A percentile compares a stretch with the other conserved stretches of the same genome.
phyloP scores from a whole-genome alignment of 75 land plant genomes.

The Gnetum montanum region DNA sequence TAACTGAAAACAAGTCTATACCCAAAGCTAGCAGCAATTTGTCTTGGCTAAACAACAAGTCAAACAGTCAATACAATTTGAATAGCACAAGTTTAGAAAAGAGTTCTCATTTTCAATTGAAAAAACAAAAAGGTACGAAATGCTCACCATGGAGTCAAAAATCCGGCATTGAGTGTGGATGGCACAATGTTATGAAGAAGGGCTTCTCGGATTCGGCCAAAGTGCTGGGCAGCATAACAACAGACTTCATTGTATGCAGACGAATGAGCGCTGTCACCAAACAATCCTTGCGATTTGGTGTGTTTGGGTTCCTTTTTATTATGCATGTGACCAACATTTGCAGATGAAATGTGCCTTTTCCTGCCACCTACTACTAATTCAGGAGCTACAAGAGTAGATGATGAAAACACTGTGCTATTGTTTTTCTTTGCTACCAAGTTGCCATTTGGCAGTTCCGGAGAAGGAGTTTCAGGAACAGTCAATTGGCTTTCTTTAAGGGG shows the following conservation, averaged over 20 bases:
- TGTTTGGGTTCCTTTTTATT: constrained; percentile 5
- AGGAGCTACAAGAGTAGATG: constrained; percentile 9
- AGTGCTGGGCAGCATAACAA: constrained; percentile 63
- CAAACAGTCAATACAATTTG: no score
- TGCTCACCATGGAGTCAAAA: constrained; percentile 72
- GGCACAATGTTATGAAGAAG: constrained; percentile 71
- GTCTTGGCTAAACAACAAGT: constrained; percentile 49
- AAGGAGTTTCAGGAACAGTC: constrained; percentile 95
- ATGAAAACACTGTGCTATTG: constrained; percentile 39
- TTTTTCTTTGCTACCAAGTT: constrained; percentile 32
- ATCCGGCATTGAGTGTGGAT: constrained; percentile 80
- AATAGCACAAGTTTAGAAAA: constrained; percentile 2
- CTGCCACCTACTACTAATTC: constrained; percentile 29
- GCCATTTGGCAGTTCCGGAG: constrained; percentile 72
- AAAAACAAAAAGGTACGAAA: background rate
- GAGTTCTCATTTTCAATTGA: background rate
- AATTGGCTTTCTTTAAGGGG: constrained; percentile 72
- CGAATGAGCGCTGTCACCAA: constrained; percentile 18
- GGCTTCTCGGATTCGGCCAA: constrained; percentile 78
- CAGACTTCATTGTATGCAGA: constrained; percentile 71
- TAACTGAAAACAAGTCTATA: constrained; percentile 80
- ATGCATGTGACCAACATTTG: constrained; percentile 6
- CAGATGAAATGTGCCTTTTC: constrained; percentile 30
- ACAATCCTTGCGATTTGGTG: background rate
- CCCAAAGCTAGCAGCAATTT: constrained; percentile 51